Conservation (phyloP, 441 rosid genomes). For the Adansonia gregorii region DNA sequence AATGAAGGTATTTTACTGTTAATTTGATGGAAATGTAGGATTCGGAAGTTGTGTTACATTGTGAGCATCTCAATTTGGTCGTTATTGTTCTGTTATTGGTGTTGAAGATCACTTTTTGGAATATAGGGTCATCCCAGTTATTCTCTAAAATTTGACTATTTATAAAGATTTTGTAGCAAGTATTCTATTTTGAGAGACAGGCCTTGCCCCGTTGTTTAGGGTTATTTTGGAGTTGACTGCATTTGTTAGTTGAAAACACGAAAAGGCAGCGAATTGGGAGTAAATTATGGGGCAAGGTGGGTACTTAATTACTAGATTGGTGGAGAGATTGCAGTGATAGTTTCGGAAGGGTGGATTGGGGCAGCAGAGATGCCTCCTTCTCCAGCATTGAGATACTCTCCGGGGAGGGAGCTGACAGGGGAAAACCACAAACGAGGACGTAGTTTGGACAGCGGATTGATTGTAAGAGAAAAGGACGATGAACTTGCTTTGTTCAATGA, state of each 20-base stretch:
- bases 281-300: constrained; percentile 32
- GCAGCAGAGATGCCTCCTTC: constrained; percentile 80
- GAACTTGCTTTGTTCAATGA: constrained; percentile 92
- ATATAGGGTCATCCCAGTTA: constrained; percentile 33
- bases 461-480: constrained; percentile 75
- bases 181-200: neutral
- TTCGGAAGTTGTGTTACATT: constrained; percentile 25
- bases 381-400: constrained; percentile 79
- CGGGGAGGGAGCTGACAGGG: constrained; percentile 68
- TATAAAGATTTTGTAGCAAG: constrained; percentile 13
- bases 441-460: constrained; percentile 72
- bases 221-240: constrained; percentile 16
- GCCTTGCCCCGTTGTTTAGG: neutral
- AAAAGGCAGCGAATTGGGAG: constrained; percentile 17
- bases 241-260: constrained; percentile 23
- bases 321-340: constrained; percentile 33
- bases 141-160: constrained; percentile 4
- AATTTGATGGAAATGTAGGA: constrained; percentile 39
- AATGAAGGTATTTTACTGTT: constrained; percentile 27
- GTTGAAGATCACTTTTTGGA: constrained; percentile 24
- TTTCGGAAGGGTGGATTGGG: constrained; percentile 34
- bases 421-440: constrained; percentile 78
- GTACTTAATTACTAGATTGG: constrained; percentile 12
- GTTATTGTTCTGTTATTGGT: constrained; percentile 22
- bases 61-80: constrained; percentile 29